Evolutionary conservation across 257 asterid genomes (phyloP).

Genomic region (Knoxia roxburghii): DNA sequence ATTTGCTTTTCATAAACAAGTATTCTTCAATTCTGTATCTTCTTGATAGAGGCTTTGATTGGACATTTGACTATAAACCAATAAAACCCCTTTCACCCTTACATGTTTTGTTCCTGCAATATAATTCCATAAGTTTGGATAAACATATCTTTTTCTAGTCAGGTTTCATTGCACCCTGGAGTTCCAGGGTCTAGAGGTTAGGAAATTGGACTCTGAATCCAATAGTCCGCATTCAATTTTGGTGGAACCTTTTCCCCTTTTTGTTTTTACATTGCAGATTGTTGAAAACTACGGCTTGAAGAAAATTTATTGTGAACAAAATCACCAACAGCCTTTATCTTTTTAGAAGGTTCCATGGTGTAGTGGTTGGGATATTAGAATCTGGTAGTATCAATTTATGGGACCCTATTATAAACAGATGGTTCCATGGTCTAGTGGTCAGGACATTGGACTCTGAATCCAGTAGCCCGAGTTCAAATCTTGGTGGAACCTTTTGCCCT

Average conservation of each 20-base stretch:
- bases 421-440: conserved; percentile 16
- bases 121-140: too few species aligned
- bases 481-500: background rate
- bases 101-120: background rate
- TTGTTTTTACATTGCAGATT: background rate
- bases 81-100: too few species aligned
- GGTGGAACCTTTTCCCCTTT: background rate
- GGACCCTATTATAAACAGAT: background rate
- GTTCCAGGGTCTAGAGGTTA: conserved; percentile 17
- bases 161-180: conserved; percentile 15
- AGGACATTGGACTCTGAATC: conserved; percentile 12
- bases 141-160: background rate
- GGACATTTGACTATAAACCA: too few species aligned
- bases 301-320: too few species aligned
- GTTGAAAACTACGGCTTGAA: too few species aligned
- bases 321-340: too few species aligned
- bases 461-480: conserved; percentile 11
- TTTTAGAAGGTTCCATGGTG: background rate
- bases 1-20: too few species aligned
- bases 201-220: conserved; percentile 5
- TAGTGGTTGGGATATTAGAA: background rate
- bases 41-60: too few species aligned
- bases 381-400: too few species aligned
- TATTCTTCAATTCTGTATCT: too few species aligned
- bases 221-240: background rate